Base-by-base conservation (phyloP, 2,329 filamentous ascomycete species). In the Plectosphaerella sp. region DNA sequence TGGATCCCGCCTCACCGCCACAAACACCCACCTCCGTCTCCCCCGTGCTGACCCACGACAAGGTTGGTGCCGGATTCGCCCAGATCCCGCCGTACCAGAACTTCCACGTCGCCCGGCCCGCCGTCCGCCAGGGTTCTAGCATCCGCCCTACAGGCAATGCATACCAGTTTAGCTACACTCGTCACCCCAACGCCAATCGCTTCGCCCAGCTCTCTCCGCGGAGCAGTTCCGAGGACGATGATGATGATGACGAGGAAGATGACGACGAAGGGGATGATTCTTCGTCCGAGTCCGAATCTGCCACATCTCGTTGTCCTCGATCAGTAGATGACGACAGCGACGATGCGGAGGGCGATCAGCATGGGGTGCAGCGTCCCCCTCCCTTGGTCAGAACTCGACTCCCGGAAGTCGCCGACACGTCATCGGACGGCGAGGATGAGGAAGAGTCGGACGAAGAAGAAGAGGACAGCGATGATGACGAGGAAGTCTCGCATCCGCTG, bases 1-100 rank as follows among this genome's bases (percentile, higher is more conserved):
- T 56, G 58, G 67, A 71, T 52, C 74, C 72, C 50, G 71, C 74
- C 52, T 78, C 75, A 59, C 75, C 75, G 56, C 75, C 75, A 41
- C 72, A 74, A 48, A 77, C 74, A 41, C 75, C 75, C 49, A 74
- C 71, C 41, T 65, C 67, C 36, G 50, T 61, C 48, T 67, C 67
- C 51, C 68, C 69, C 52, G 61, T 63, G 28, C 61, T 66, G 54
- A 58, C 62, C 48, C 67, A 66, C 58, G 68, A 67, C 54, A 63
- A 48, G 45, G 54, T 55, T 62, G 24, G 43, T 16, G 25, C 22
- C 11, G 64, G 52, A 54, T 62, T 63, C 45, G 62, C 62, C 14
- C 63, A 62, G 55, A 59, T 66, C 59, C 61, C 66, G 52, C 59
- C 62, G 52, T 67, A 69, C 52, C 60, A 64, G 48, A 64, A 63